Percentiles rank a stretch among this genome's conserved stretches.
Conservation (phyloP, 441 rosid species). For the Gossypium gossypioides region DNA sequence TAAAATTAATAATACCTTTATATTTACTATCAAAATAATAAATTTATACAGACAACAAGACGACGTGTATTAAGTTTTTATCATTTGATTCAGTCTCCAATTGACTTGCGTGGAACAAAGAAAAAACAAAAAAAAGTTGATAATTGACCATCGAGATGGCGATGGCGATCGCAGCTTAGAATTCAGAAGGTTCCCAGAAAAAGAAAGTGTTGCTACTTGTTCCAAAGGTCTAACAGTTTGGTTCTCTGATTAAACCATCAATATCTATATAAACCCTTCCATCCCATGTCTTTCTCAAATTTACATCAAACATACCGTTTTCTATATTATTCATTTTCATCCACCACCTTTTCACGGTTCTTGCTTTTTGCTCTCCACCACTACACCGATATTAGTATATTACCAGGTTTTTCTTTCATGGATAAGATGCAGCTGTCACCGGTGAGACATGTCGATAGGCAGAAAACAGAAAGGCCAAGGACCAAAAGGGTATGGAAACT, state of each 20-base stretch:
- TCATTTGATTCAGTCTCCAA: neutral
- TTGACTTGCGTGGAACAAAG: neutral
- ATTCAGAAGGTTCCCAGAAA: neutral
- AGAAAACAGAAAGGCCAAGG: slow-evolving; percentile 24
- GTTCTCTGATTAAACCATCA: neutral
- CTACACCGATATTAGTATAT: neutral
- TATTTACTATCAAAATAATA: no score
- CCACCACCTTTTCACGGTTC: neutral
- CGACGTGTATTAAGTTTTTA: neutral
- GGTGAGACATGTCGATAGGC: slow-evolving; percentile 15
- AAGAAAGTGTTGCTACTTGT: neutral
- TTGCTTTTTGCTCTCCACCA: neutral
- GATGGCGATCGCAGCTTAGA: neutral
- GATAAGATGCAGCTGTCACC: slow-evolving; percentile 30
- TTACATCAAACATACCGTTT: neutral
- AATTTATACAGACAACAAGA: no score
- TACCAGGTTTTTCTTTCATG: neutral
- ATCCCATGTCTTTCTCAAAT: neutral
- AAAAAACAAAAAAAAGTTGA: neutral
- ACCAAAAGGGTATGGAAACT: slow-evolving; percentile 31
- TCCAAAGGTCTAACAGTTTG: neutral
- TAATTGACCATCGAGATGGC: neutral
- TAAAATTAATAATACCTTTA: no score
- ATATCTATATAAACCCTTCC: neutral
- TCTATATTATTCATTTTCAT: neutral